Conservation (phyloP, 1,284 basidiomycete genomes). For the Pyrrhoderma noxium region DNA sequence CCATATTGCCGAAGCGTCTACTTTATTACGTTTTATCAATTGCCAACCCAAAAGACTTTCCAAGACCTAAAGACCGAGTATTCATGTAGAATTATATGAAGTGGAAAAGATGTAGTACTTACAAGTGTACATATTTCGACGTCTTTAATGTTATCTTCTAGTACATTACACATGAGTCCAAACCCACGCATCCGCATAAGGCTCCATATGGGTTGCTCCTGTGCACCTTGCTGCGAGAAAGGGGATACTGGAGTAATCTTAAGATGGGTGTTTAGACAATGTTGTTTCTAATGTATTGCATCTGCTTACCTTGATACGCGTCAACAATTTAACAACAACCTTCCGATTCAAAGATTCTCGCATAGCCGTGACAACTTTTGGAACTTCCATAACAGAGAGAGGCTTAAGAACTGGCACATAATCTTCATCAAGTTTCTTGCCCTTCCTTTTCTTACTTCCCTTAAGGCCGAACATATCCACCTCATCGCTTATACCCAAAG, state of each 20-base stretch:
- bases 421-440: conserved; percentile 91
- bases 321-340: conserved; percentile 79
- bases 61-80: conserved; percentile 45
- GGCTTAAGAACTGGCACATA: conserved; percentile 78
- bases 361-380: conserved; percentile 88
- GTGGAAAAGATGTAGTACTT: neutral
- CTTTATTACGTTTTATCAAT: conserved; percentile 84
- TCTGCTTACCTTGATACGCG: conserved; percentile 68
- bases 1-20: conserved; percentile 81
- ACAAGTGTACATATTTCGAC: conserved; percentile 66
- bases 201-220: conserved; percentile 72
- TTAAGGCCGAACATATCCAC: conserved; percentile 76
- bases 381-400: conserved; percentile 73
- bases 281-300: neutral
- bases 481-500: conserved; percentile 93
- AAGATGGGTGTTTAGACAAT: neutral
- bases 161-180: conserved; percentile 83
- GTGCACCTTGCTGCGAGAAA: conserved; percentile 71
- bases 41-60: conserved; percentile 79
- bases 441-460: conserved; percentile 85
- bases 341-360: conserved; percentile 83
- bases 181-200: conserved; percentile 93
- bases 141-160: conserved; percentile 76
- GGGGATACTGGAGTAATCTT: neutral
- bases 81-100: conserved; percentile 11